These are phyloP conservation scores for Wickerhamiella parazyma DNA, from an alignment of 805 yeast species.

Conservation along the genomic window DNA sequence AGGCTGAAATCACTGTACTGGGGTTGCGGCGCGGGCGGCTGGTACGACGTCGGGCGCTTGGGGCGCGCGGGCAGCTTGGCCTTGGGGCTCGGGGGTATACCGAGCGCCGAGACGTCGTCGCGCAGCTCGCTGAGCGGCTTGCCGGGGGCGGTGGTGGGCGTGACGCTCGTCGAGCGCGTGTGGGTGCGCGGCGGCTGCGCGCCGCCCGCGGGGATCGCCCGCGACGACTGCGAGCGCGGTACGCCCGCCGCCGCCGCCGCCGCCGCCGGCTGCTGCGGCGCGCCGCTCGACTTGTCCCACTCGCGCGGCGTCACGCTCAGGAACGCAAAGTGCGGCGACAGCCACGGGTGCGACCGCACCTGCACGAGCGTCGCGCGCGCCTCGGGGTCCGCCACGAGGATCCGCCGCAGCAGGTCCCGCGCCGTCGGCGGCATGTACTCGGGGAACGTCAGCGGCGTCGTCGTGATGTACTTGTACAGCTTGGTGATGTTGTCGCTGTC, in stretches of 20 bases:
- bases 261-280: slow-evolving; percentile 4
- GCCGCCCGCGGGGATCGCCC: slow-evolving; percentile 1
- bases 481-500: slow-evolving; percentile 90
- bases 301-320: slow-evolving; percentile 74
- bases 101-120: slow-evolving; percentile 19
- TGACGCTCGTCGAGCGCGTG: slow-evolving; percentile 7
- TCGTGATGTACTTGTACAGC: slow-evolving; percentile 80
- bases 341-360: slow-evolving; percentile 76
- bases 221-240: slow-evolving; percentile 1
- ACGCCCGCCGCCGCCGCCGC: slow-evolving; percentile 5
- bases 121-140: slow-evolving; percentile 3
- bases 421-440: slow-evolving; percentile 85
- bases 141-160: slow-evolving; percentile 1
- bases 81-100: slow-evolving; percentile 15
- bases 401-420: slow-evolving; percentile 74
- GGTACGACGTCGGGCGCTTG: slow-evolving; percentile 29
- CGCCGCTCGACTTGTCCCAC: slow-evolving; percentile 48
- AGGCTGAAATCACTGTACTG: slow-evolving; percentile 9
- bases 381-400: slow-evolving; percentile 69
- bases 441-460: slow-evolving; percentile 87
- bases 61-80: slow-evolving; percentile 12
- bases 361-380: slow-evolving; percentile 55
- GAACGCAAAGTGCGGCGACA: slow-evolving; percentile 69
- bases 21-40: no score
- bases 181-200: slow-evolving; percentile 5